Base-by-base conservation (phyloP, 306 rosid species). In the Acacia confusa region DNA sequence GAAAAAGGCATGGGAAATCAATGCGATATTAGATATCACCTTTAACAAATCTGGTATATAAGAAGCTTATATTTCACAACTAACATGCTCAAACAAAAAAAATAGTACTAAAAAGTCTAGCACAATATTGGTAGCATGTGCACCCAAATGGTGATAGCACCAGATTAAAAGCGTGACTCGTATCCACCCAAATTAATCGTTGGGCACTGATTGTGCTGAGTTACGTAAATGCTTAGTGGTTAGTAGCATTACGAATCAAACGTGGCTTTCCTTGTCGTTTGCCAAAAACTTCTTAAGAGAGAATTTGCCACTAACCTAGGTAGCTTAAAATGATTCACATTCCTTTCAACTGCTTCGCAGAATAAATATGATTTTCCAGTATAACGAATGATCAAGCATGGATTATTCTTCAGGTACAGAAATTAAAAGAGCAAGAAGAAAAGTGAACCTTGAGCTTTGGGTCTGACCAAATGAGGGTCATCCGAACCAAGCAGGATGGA, bases 401-500 rank as follows among this genome's bases (percentile, higher is more conserved):
- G 17, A 73, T 15, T 48, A 34, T 28, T 10, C 7, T 47, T 14
- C 28, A 20, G 27, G 47, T 3, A 69, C 14, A 57, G 43, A 57
- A 36, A 41, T 15, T 25, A 14, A 27, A 40, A 34, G 19, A 41
- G 40, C 45, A 74, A 66, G 14, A 43, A 58, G 47, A 74, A 66
- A 38, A 76, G 12, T 53, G 48, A 81, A 90, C 94, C 92, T 87
- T 50, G 78, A 52, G 84, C 43, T 66, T 70, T 57, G 74, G 63
- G 70, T 25, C 34, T 58, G 82, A 84, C 82, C 85, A 86, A 76
- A 85, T 65, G 84, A 2, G 88, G 79, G 76, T 83, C 86, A 57
- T 85, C 87, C n/a, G 69, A 84, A 66, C 87, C 90, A n/a, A 75
- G 69, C 76, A 87, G 84, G 78, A 86, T 55, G 34, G 89, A 86